Evolutionary conservation across 371 early-diverging fungal genomes (phyloP), one percentile per base, ranked within the genome.

Genomic region (Mortierella sp.): DNA sequence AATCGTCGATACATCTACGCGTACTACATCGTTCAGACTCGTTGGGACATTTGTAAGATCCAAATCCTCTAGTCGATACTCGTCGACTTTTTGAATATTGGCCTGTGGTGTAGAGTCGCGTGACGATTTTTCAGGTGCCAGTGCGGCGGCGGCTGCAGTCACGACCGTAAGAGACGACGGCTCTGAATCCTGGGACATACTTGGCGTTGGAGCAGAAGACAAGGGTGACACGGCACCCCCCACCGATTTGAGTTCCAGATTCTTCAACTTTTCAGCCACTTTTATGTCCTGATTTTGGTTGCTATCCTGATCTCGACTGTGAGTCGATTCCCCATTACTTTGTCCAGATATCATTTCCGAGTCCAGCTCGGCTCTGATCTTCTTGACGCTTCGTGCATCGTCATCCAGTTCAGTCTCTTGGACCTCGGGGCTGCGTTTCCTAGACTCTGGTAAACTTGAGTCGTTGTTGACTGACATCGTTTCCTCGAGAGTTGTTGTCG

Each of bases 1-100:
- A 48, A 94, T 91, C 15, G 89, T 87, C 15, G 93, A 93, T 19
- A 69, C 50, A 57, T 79, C 78, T 16, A 94, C 91, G 41, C 89
- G 86, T 43, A 94, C 86, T 22, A 93, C 70, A 55, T 95, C 94
- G 0, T 64, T 63, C 83, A 91, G 87, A 13, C 73, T 70, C n/a
- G 58, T 84, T 7, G 92, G 92, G 45, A 92, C 88, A 38, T 84
- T 70, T 33, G 74, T 77, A 38, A 82, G 64, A 69, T 84, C 84
- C 55, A 85, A 43, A 47, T 82, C 84, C 55, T 72, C 69, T 33
- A 78, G 64, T 22, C 83, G 69, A 22, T 77, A 72, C 33, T 64
- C 77, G 28, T 68, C 69, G 16, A 69, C 70, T 32, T 65, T 68
- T 15, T 67, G 32, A 45, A 28, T 28, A 2, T 48, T 62, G 10